These are phyloP conservation scores for Melanopsichium pennsylvanicum DNA, from an alignment of 1,284 basidiomycete genomes.

Conservation along the genomic window DNA sequence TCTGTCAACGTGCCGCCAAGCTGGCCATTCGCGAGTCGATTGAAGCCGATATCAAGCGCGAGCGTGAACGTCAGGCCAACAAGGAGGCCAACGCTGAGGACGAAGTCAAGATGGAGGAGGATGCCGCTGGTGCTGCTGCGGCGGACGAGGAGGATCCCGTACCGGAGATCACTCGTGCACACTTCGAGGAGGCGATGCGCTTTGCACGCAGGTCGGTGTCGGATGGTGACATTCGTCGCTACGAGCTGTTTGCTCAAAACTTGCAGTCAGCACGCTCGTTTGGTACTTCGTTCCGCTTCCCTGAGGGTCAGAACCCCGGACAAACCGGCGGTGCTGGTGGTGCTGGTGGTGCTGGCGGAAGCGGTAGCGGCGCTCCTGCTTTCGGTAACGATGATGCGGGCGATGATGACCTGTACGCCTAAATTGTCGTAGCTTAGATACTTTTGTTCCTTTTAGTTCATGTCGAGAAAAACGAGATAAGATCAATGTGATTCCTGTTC, in stretches of 20 bases:
- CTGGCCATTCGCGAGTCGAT: slow-evolving; percentile 94
- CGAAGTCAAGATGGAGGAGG: slow-evolving; percentile 75
- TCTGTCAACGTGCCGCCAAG: slow-evolving; percentile 97
- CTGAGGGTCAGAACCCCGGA: slow-evolving; percentile 71
- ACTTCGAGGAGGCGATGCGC: slow-evolving; percentile 97
- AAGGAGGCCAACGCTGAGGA: slow-evolving; percentile 46
- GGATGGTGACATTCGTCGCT: slow-evolving; percentile 86
- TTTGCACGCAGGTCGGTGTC: slow-evolving; percentile 69
- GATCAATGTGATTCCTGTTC: neutral
- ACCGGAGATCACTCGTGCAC: slow-evolving; percentile 80
- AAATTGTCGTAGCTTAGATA: slow-evolving; percentile 1
- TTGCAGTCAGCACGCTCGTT: slow-evolving; percentile 67
- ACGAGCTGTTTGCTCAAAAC: slow-evolving; percentile 68
- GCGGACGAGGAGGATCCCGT: slow-evolving; percentile 88
- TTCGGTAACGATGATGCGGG: slow-evolving; percentile 81
- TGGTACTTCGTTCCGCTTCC: slow-evolving; percentile 95
- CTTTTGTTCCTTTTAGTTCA: too few species aligned
- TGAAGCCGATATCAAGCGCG: slow-evolving; percentile 84
- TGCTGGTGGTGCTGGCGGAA: slow-evolving; percentile 62
- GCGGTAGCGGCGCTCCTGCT: slow-evolving; percentile 74
- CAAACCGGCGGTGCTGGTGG: slow-evolving; percentile 18
- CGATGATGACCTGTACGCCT: slow-evolving; percentile 72
- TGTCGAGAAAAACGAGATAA: too few species aligned
- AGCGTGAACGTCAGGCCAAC: slow-evolving; percentile 71
- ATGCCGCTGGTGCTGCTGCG: slow-evolving; percentile 68